Percentiles rank a stretch among this genome's conserved stretches.
Conservation (phyloP, 768 basidiomycete genomes). For the Mycena albidolilacea region DNA sequence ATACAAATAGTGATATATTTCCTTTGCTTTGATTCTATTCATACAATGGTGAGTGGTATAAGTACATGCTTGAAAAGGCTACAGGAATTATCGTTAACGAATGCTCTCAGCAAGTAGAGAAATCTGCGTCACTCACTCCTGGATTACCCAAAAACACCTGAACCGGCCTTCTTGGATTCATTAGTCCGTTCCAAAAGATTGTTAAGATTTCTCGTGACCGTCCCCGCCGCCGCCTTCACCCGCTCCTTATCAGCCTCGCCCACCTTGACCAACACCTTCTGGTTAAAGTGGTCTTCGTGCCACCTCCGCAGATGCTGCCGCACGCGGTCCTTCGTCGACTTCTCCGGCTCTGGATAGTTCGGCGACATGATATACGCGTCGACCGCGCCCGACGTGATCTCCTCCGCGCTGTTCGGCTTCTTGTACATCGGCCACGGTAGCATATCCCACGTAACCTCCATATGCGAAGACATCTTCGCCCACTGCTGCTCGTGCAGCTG, state of each 20-base stretch:
- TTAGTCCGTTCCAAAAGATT: slow-evolving; percentile 64
- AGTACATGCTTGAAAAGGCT: slow-evolving; percentile 36
- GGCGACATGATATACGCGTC: slow-evolving; percentile 74
- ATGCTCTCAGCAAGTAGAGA: background rate
- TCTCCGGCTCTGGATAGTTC: slow-evolving; percentile 67
- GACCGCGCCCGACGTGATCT: slow-evolving; percentile 70
- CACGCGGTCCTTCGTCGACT: slow-evolving; percentile 76
- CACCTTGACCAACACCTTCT: slow-evolving; percentile 75
- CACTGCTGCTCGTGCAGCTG: slow-evolving; percentile 76
- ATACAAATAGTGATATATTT: slow-evolving; percentile 39
- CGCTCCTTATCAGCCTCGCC: slow-evolving; percentile 72
- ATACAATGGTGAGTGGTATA: slow-evolving; percentile 36
- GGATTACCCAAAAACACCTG: slow-evolving; percentile 37
- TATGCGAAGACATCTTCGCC: slow-evolving; percentile 59
- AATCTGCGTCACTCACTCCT: slow-evolving; percentile 29
- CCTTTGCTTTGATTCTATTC: slow-evolving; percentile 36
- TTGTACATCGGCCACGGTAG: slow-evolving; percentile 85
- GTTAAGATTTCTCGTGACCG: slow-evolving; percentile 79
- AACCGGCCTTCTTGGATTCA: slow-evolving; percentile 39
- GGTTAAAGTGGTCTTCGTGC: slow-evolving; percentile 90
- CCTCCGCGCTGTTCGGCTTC: slow-evolving; percentile 69
- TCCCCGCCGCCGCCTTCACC: slow-evolving; percentile 81
- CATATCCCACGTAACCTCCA: slow-evolving; percentile 71
- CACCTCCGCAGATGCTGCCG: slow-evolving; percentile 83
- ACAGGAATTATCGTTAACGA: slow-evolving; percentile 20